Percentiles rank a stretch among this genome's conserved stretches.
These are phyloP conservation scores for Saccharomycopsis sp. DNA, from an alignment of 805 yeast species.

Conservation along the genomic window DNA sequence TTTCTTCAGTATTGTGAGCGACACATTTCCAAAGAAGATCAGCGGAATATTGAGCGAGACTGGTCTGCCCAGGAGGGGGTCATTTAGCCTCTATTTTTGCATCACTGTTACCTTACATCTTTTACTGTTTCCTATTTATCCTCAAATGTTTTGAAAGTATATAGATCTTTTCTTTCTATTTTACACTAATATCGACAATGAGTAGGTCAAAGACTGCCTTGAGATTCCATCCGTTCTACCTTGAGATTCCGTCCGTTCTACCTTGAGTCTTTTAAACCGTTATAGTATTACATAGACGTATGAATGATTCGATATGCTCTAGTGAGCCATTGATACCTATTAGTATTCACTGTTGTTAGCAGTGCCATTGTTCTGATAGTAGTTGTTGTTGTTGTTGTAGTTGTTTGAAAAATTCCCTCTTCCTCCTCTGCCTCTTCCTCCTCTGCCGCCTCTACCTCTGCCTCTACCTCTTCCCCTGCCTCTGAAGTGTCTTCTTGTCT, in stretches of 20 bases:
- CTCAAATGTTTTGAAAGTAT: no score
- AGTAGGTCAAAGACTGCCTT: no score
- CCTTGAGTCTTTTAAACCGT: no score
- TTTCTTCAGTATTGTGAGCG: constrained; percentile 5
- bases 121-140: no score
- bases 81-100: no score
- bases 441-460: constrained; percentile 35
- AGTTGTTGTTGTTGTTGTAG: constrained; percentile 22
- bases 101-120: neutral
- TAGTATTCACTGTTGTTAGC: constrained; percentile 11
- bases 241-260: no score
- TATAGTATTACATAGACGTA: no score
- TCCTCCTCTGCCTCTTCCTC: constrained; percentile 32
- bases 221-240: no score
- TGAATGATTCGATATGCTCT: no score
- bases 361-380: constrained; percentile 15
- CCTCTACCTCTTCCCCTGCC: constrained; percentile 47
- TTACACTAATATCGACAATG: no score
- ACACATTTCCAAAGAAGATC: neutral
- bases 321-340: no score
- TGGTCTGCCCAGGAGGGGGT: neutral
- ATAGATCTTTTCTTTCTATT: no score
- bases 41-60: constrained; percentile 5
- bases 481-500: constrained; percentile 14
- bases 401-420: constrained; percentile 30